Conservation (phyloP, 2,329 filamentous ascomycete species). For the Didymella glomerata region DNA sequence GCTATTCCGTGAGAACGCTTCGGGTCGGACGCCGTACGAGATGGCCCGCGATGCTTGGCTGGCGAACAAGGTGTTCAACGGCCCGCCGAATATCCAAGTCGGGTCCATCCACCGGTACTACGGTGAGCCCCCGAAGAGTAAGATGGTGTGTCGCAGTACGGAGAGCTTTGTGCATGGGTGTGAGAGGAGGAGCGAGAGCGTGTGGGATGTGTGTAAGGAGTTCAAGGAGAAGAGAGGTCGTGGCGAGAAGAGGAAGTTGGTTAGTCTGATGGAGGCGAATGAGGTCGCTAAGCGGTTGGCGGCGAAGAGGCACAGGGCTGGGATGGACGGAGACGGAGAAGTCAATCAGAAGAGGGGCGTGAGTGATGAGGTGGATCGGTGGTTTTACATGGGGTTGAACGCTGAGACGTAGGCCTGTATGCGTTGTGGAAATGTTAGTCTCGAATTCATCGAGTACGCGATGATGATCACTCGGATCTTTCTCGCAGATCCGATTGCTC, state of each 20-base stretch:
- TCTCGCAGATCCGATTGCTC: too few relatives aligned
- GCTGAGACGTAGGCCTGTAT: neutral
- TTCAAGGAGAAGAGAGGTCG: conserved; percentile 32
- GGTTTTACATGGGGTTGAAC: conserved; percentile 1
- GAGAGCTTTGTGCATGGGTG: conserved; percentile 32
- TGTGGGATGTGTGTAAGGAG: conserved; percentile 53
- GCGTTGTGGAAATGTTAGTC: too few relatives aligned
- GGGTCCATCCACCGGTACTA: neutral
- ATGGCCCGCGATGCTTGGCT: conserved; percentile 67
- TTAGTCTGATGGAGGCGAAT: conserved; percentile 67
- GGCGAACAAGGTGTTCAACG: conserved; percentile 40
- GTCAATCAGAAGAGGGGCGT: conserved; percentile 29
- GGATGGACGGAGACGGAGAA: conserved; percentile 60
- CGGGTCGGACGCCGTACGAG: conserved; percentile 76
- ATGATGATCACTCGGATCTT: too few relatives aligned
- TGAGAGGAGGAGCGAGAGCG: conserved; percentile 23
- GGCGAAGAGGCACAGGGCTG: conserved; percentile 15
- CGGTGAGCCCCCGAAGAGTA: neutral
- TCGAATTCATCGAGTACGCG: too few relatives aligned
- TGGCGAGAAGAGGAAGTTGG: conserved; percentile 60
- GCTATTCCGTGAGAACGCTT: conserved; percentile 76
- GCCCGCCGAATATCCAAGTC: conserved; percentile 23
- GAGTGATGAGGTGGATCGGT: conserved; percentile 23
- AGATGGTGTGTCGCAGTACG: conserved; percentile 17
- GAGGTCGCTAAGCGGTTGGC: conserved; percentile 65